Base-by-base conservation (phyloP, 106 monocot genomes). In the Dendrobium huoshanense region DNA sequence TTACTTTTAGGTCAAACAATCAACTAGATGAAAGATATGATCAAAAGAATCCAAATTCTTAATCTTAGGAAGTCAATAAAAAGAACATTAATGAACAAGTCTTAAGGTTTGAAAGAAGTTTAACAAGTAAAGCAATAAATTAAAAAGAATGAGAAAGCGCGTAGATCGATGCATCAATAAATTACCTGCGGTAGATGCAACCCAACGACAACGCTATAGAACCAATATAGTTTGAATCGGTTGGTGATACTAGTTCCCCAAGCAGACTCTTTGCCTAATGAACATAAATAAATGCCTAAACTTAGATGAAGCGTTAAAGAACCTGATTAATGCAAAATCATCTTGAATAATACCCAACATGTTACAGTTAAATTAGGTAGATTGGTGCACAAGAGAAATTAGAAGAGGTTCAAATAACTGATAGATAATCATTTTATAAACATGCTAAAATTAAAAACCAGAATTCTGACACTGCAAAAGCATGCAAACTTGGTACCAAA, bases 151-250 rank as follows among this genome's bases (percentile, higher is more conserved):
- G 13, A 70, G 33, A 74, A 74, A 42, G 43, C 4, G 25, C 24
- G 27, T 6, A 13, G 76, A n/a, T 7, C 25, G 13, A 18, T 19
- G 41, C 68, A 59, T 72, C 59, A 54, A 72, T 77, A 49, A 27
- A 67, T 75, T 76, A 98, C 97, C 94, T 91, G 18, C 89, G 86
- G 85, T 98, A 89, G 56, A 98, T 95, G 83, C 98, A 98, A 78
- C 98, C 98, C 72, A 98, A 82, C 18, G 95, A 88, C 80, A 98
- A 81, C 47, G 95, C 91, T 87, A 98, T 77, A 68, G 95, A 91
- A 19, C 88, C 92, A 74, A 81, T 85, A 84, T 93, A 89, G 80
- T 75, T 89, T 77, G 91, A 85, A 87, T 95, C 92, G 43, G 79
- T 83, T 79, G 88, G 81, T 80, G 75, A 44, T 77, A 49, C 80